These are phyloP conservation scores for Beta lomatogona DNA, from an alignment of 179 eudicot species.

Conservation along the genomic window DNA sequence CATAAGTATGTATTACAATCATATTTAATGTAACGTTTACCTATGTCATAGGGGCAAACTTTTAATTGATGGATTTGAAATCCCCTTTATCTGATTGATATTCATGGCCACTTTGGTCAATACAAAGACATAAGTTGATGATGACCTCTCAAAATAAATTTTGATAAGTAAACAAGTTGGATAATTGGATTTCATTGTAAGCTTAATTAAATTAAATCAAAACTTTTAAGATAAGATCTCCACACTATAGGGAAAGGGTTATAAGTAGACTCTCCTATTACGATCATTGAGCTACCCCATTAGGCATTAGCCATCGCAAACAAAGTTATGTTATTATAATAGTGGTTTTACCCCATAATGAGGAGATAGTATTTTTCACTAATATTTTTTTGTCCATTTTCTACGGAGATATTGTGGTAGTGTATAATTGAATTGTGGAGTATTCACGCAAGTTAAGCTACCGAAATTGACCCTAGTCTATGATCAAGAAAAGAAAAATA, in stretches of 20 bases:
- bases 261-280: conserved; percentile 2
- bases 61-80: too few relatives aligned
- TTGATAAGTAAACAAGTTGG: not conserved
- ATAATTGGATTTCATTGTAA: not conserved
- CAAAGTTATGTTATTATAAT: too few relatives aligned
- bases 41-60: not conserved
- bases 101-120: not conserved
- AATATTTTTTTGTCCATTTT: too few relatives aligned
- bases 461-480: too few relatives aligned
- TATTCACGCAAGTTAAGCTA: too few relatives aligned
- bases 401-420: too few relatives aligned
- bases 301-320: not conserved
- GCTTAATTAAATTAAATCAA: not conserved
- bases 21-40: not conserved
- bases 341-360: too few relatives aligned
- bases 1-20: not conserved
- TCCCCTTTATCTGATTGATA: too few relatives aligned
- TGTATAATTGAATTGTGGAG: too few relatives aligned
- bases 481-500: too few relatives aligned
- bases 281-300: conserved; percentile 3
- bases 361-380: too few relatives aligned
- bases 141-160: not conserved
- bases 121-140: not conserved
- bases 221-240: not conserved
- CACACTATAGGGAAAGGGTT: not conserved